Base-by-base conservation (phyloP, 2,329 filamentous ascomycete genomes). In the Fusarium nodosum region DNA sequence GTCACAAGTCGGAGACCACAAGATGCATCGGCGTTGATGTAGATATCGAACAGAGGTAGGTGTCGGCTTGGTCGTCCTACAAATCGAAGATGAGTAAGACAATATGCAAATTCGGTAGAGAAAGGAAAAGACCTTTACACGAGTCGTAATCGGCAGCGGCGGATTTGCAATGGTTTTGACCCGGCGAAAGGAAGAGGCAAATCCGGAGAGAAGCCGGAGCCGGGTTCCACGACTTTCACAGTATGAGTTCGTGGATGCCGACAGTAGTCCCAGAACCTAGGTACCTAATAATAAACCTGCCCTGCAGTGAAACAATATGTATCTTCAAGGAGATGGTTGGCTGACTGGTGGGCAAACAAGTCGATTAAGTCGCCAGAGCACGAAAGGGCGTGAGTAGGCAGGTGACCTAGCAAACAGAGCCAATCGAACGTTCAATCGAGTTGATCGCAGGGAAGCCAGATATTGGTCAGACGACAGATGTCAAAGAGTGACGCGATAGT, bases 171-270 rank as follows among this genome's bases (percentile, higher is more conserved):
- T 68, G 47, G 66, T 63, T 68, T 63, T 57, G 60, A 68, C 47
- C 55, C 64, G 69, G 63, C 62, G 62, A 61, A 64, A 28, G 55
- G 63, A 48, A 60, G 69, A 75, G 73, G 73, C 73, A 56, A 75
- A 68, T 68, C 67, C 69, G 65, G 67, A 61, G 64, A 61, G 60
- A 65, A 62, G 53, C 61, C 72, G 67, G 71, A 41, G 63, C 71
- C 71, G 72, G 69, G 56, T 64, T 66, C 58, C 53, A 63, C 58
- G 58, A 61, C 57, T 60, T 33, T 34, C 34, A 51, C 33, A 51
- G 48, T 51, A 69, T 61, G 59, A 54, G 63, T 52, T 59, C 60
- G 54, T 54, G 47, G 45, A 31, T 51, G 58, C 51, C 44, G 59
- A 44, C 55, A 44, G 55, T 34, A 60, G 22, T 47, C n/a, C 30